Base-by-base conservation (phyloP, 2,329 filamentous ascomycete genomes). In the Xylariaceae sp. region DNA sequence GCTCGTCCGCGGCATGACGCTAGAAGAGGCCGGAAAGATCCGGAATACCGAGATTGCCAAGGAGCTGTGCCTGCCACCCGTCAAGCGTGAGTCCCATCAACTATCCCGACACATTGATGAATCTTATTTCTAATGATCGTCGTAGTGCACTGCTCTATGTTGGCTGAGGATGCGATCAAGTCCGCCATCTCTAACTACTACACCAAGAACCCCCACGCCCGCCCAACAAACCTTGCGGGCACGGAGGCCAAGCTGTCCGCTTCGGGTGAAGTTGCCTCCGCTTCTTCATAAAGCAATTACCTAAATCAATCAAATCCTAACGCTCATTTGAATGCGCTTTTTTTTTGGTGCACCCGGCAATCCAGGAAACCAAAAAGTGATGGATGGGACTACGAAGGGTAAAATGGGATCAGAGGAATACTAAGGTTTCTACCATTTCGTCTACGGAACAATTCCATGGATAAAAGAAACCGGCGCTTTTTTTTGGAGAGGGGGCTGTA, bases 1-100 rank as follows among this genome's bases (percentile, higher is more conserved):
- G 74, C 78, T 99, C 57, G 91, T 99, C 60, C 84, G 90, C 61
- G 94, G 94, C 58, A 99, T 97, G 92, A 95, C 87, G 11, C 75
- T 99, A 62, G 94, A 99, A 66, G 90, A 99, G 71, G 94, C 95
- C 35, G 85, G 86, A 52, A 87, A 88, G 75, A 89, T 99, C 66
- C 87, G 90, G 77, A 99, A 99, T 75, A 96, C 92, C 3, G 91
- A 99, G 75, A 99, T 99, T 70, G 94, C 94, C 39, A 95, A 95
- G 79, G 95, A 99, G 76, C 73, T 91, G 57, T 91, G 87, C 67
- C 72, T 89, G 67, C 88, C 88, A 35, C 88, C 88, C 53, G 87
- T 92, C 54, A 89, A 91, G 73, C 70, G 85, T 87, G 72, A 75
- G 82, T 64, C 35, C 32, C 19, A 32, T 40, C 11, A 19, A n/a